phyloP scores from a whole-genome alignment of 2,329 filamentous ascomycete species.

The Aspergillus calidoustus region DNA sequence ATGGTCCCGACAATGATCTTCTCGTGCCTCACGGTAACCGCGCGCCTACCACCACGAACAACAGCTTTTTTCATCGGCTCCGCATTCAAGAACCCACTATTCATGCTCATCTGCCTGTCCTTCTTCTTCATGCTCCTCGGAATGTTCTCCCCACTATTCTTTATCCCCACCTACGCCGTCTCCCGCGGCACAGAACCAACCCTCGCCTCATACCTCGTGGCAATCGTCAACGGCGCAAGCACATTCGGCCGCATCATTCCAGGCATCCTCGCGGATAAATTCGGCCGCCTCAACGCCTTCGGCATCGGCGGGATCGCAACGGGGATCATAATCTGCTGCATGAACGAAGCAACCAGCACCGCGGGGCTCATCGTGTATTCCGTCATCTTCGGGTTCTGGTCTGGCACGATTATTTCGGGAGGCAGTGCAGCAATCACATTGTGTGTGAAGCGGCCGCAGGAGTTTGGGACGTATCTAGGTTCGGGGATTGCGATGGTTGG shows the following conservation, averaged over 20 bases:
- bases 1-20: constrained; percentile 52
- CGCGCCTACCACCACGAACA: constrained; percentile 24
- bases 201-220: constrained; percentile 36
- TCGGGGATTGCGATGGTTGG: constrained; percentile 39
- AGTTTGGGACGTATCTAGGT: constrained; percentile 47
- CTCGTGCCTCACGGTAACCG: constrained; percentile 33
- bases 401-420: constrained; percentile 45
- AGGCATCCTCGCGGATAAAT: constrained; percentile 38
- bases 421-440: constrained; percentile 42
- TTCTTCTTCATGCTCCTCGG: constrained; percentile 31
- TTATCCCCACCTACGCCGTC: constrained; percentile 33
- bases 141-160: constrained; percentile 38
- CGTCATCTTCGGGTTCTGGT: constrained; percentile 46
- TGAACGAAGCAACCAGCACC: constrained; percentile 30
- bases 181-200: constrained; percentile 20
- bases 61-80: constrained; percentile 9
- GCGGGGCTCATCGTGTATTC: constrained; percentile 38
- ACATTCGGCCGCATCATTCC: constrained; percentile 40
- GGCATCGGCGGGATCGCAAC: constrained; percentile 28
- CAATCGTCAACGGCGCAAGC: constrained; percentile 40
- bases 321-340: constrained; percentile 38
- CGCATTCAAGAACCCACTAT: constrained; percentile 50
- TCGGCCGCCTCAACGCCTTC: constrained; percentile 44
- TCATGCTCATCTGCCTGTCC: constrained; percentile 18
- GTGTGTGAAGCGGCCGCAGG: constrained; percentile 33